Conservation (phyloP, 805 yeast species). For the Yamadazyma ubonensis region DNA sequence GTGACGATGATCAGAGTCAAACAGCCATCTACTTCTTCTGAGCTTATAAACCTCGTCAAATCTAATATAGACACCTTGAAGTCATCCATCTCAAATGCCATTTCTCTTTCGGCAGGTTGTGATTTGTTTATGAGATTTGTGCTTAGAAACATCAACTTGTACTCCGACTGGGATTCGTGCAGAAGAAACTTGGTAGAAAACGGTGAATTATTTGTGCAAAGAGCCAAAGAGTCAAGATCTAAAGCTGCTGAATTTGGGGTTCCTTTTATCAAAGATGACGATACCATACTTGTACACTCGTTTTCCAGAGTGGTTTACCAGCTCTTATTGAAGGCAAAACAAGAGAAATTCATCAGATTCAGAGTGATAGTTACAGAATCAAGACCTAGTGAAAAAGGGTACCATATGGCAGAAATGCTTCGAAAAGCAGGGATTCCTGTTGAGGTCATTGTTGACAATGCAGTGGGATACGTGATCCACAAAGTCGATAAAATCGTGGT, state of each 20-base stretch:
- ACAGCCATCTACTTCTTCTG: constrained; percentile 92
- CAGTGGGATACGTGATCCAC: constrained; percentile 89
- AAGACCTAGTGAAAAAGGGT: constrained; percentile 77
- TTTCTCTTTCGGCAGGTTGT: constrained; percentile 95
- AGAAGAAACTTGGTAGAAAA: constrained; percentile 84
- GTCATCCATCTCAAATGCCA: constrained; percentile 80
- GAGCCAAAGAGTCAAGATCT: constrained; percentile 87
- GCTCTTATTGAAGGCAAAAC: constrained; percentile 71
- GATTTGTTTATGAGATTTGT: constrained; percentile 95
- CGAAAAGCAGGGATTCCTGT: constrained; percentile 79
- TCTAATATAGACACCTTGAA: constrained; percentile 75
- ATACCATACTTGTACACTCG: constrained; percentile 85
- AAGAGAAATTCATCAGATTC: constrained; percentile 72
- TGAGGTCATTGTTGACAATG: constrained; percentile 83
- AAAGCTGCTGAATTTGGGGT: constrained; percentile 86
- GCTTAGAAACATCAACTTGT: constrained; percentile 79
- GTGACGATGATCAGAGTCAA: constrained; percentile 79
- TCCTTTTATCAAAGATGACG: constrained; percentile 91
- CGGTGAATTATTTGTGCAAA: constrained; percentile 85
- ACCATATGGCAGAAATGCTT: constrained; percentile 65
- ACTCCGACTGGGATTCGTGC: constrained; percentile 94
- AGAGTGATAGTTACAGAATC: constrained; percentile 92
- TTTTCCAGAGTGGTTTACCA: constrained; percentile 86
- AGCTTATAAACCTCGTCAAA: constrained; percentile 77
- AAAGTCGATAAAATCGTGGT: constrained; percentile 90